Percentiles rank a stretch among this genome's conserved stretches.
These are phyloP conservation scores for Daldinia caldariorum DNA, from an alignment of 495 filamentous ascomycete species.

Conservation along the genomic window DNA sequence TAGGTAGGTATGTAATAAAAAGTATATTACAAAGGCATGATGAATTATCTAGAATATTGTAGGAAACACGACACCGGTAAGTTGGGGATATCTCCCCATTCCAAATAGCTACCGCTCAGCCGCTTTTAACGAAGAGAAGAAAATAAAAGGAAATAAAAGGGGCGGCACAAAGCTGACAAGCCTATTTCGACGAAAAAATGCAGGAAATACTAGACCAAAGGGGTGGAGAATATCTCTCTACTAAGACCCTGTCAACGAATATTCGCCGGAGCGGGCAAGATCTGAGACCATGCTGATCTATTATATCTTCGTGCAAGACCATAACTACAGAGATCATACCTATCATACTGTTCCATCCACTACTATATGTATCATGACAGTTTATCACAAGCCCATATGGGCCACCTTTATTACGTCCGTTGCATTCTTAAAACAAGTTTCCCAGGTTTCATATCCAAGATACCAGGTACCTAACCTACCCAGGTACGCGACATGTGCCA, in stretches of 20 bases:
- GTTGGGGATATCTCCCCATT: slow-evolving; percentile 19
- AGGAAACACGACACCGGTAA: neutral
- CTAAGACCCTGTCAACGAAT: slow-evolving; percentile 38
- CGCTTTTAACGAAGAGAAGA: neutral
- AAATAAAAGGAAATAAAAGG: no score
- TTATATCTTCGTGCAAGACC: slow-evolving; percentile 32
- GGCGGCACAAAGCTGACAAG: neutral
- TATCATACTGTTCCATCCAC: no score
- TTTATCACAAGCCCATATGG: neutral
- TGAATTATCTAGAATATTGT: slow-evolving; percentile 31
- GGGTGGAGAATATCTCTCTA: slow-evolving; percentile 28
- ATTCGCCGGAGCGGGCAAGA: slow-evolving; percentile 40
- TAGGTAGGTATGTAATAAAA: no score
- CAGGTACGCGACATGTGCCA: no score
- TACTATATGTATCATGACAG: no score
- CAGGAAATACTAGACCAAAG: slow-evolving; percentile 13
- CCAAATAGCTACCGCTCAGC: no score
- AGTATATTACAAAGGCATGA: slow-evolving; percentile 41
- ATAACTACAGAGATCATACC: slow-evolving; percentile 15
- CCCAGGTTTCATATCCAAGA: slow-evolving; percentile 30
- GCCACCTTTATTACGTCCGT: neutral
- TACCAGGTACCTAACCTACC: no score
- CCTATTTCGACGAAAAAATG: slow-evolving; percentile 11
- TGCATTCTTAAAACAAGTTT: slow-evolving; percentile 37
- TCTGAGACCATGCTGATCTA: slow-evolving; percentile 38